Evolutionary conservation across 257 asterid genomes (phyloP), one percentile per base, ranked within the genome.

Genomic region (Craterostigma plantagineum): DNA sequence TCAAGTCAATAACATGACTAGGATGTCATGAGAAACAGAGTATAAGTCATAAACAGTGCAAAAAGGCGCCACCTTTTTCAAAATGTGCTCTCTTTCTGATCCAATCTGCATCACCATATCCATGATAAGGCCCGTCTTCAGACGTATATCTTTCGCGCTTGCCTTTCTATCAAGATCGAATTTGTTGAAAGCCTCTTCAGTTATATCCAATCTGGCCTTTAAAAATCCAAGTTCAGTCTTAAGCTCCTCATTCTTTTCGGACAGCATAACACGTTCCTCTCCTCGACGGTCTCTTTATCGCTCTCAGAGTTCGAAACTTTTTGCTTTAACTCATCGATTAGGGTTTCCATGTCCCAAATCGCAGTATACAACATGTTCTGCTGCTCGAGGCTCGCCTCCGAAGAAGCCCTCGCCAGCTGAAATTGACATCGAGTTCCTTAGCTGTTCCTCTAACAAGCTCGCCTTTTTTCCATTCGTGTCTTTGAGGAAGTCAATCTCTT

Each of bases 281-380:
- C 98, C 71, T 79, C 95, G 0, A 68, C 63, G 49, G 46, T 61
- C 46, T 76, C 83, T 0, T 68, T 54, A 77, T 63, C 77, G 33
- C 63, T 58, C 59, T 87, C 93, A 36, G 93, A 72, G 35, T 59
- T 64, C 0, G 73, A 56, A 36, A 72, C 93, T 42, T 70, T 76
- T 42, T 82, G 95, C 57, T 71, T 82, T 75, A 82, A 67, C 54
- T 87, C 98, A 52, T 87, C 98, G 11, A 82, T 79, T 10, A 87
- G 53, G 12, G 83, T 82, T 58, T 87, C 98, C 98, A 87, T 87
- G 63, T 87, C 98, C 93, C 92, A 87, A 42, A 87, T 87, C 16
- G 98, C 95, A 33, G 82, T 38, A 46, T 87, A 87, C 37, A 87
- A 30, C 93, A 72, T 74, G 53, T 67, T 77, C 63, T 76, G 94